These are phyloP conservation scores for Trypanosoma theileri DNA, from an alignment of 208 protist species.

Conservation along the genomic window DNA sequence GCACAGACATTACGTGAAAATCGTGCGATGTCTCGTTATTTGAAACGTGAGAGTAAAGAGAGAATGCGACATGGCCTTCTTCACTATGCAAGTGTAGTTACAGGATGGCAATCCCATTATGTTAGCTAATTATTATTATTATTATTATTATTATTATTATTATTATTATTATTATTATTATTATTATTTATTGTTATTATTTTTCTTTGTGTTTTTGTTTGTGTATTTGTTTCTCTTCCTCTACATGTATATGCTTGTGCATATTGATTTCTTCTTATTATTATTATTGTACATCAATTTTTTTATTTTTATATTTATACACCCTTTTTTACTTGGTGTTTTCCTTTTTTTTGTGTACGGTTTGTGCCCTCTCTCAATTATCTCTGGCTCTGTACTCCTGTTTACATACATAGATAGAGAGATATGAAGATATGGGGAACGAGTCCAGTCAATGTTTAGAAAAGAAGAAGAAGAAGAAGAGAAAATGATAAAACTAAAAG, in stretches of 20 bases:
- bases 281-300: no score
- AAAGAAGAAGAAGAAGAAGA: conserved; percentile 1
- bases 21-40: conserved; percentile 55
- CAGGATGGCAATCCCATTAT: conserved; percentile 76
- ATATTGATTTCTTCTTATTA: no score
- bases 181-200: no score
- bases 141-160: no score
- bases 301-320: background rate
- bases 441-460: background rate
- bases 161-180: no score
- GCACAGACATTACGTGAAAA: conserved; percentile 67
- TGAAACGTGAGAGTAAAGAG: conserved; percentile 60
- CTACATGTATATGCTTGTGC: background rate
- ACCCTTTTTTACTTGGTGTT: background rate
- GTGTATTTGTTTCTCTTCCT: no score
- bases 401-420: conserved; percentile 11
- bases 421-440: no score
- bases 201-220: no score
- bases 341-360: no score
- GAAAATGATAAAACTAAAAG: background rate
- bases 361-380: no score
- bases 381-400: background rate
- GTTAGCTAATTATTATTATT: conserved; percentile 10
- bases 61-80: conserved; percentile 58
- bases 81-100: conserved; percentile 67